Percentiles rank a stretch among this genome's conserved stretches.
phyloP scores from a whole-genome alignment of 306 rosid genomes.

The Lagenaria siceraria region DNA sequence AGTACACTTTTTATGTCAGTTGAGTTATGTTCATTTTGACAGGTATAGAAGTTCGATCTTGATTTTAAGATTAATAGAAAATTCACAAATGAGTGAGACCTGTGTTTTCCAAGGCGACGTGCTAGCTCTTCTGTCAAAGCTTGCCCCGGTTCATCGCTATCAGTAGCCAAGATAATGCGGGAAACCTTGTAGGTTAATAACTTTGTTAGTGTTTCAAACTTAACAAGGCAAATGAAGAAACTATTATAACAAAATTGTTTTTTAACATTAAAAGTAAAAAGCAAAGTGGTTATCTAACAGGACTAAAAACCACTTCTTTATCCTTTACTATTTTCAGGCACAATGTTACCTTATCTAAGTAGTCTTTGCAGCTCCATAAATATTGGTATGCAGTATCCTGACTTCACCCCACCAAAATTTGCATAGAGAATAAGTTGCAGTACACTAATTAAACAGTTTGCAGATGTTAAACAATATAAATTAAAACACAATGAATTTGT shows the following conservation, averaged over 20 bases:
- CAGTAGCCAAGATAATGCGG: slow-evolving; percentile 36
- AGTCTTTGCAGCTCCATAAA: slow-evolving; percentile 62
- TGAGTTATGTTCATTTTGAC: too few species aligned
- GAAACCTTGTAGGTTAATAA: slow-evolving; percentile 21
- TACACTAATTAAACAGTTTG: background rate
- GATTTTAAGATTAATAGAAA: background rate
- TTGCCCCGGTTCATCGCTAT: slow-evolving; percentile 30
- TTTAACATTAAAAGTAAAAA: background rate
- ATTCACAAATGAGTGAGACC: slow-evolving; percentile 9
- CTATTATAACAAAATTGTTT: background rate
- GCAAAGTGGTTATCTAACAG: background rate
- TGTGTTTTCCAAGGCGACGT: slow-evolving; percentile 35
- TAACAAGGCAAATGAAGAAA: background rate
- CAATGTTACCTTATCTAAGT: slow-evolving; percentile 55
- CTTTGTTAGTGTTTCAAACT: background rate
- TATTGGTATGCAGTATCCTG: slow-evolving; percentile 68
- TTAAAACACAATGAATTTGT: background rate
- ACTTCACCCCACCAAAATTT: slow-evolving; percentile 14
- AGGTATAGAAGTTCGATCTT: background rate
- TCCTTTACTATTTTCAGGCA: background rate
- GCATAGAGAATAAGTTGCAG: background rate
- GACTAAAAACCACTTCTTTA: background rate
- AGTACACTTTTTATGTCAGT: too few species aligned
- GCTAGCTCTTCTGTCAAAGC: slow-evolving; percentile 43
- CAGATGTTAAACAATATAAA: background rate